Evolutionary conservation across 2,329 filamentous ascomycete genomes (phyloP), one percentile per base, ranked within the genome.

Genomic region (Samsoniella hepiali): DNA sequence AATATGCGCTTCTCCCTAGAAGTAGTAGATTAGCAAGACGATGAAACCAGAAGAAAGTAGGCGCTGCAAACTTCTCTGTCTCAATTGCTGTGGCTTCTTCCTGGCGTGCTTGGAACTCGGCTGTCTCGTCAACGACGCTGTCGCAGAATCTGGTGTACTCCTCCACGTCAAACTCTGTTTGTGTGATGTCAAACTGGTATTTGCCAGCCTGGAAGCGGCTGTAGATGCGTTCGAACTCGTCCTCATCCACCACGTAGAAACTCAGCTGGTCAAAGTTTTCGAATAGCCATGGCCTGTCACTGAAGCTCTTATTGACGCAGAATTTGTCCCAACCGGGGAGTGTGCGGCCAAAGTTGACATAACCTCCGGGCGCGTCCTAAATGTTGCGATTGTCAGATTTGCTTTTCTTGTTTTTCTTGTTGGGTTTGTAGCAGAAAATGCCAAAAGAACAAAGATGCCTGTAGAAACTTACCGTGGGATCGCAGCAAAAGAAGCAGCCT

Each of bases 241-340:
- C 68, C 7, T 72, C 67, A 36, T 59, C 66, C 29, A 76, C 74
- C 44, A 70, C 65, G 34, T 71, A 64, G 58, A 73, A 76, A 17
- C 66, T 69, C 8, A 76, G 61, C 11, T 71, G 67, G 63, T 77
- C 72, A 62, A 75, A 76, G 7, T 71, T 70, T n/a, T 74, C 70
- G 59, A 71, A 74, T 17, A 76, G 68, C 74, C 75, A 76, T 3
- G 74, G 73, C n/a, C 67, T 68, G 1, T 63, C 66, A 7, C 65
- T 67, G n/a, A 72, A 74, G 3, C 71, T 68, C 10, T 71, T 68
- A 7, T 70, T 70, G 2, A 63, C 65, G 1, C 72, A 72, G 49
- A 72, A 72, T 5, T 69, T 70, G 58, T 76, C 74, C 71, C 73
- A 76, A 9, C 71, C 69, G 11, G 70, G 69, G 10, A 76, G 64